Evolutionary conservation across 2,329 filamentous ascomycete species (phyloP).

Genomic region (Fusarium duplospermum): DNA sequence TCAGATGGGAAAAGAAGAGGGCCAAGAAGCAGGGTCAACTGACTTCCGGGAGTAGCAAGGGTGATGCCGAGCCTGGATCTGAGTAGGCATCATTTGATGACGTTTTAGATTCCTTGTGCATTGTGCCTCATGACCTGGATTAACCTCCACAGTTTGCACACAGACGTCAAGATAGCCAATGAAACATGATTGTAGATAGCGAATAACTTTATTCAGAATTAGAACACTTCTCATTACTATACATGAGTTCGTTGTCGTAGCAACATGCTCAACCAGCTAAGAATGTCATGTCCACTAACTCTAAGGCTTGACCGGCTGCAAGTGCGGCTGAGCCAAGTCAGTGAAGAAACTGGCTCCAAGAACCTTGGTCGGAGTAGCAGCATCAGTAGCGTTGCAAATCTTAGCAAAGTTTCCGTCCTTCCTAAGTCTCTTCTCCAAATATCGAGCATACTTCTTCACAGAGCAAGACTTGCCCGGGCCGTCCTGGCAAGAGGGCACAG

Average conservation of each 20-base stretch:
- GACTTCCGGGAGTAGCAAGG: not conserved
- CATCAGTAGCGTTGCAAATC: constrained; percentile 59
- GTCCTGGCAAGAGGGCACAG: constrained; percentile 63
- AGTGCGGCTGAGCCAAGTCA: constrained; percentile 54
- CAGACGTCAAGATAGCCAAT: not conserved
- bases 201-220: not conserved
- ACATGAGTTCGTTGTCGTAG: not conserved
- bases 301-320: constrained; percentile 31
- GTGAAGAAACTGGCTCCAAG: constrained; percentile 63
- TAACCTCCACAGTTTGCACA: not conserved
- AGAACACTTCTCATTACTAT: not conserved
- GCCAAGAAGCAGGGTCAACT: not conserved
- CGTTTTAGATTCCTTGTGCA: not conserved
- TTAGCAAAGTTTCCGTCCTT: constrained; percentile 62
- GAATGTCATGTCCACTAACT: not conserved
- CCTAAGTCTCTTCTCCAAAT: constrained; percentile 43
- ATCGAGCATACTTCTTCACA: constrained; percentile 57
- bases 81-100: not conserved
- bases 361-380: constrained; percentile 54
- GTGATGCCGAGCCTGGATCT: not conserved
- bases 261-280: not conserved
- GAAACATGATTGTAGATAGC: not conserved
- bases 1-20: constrained; percentile 6
- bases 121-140: not conserved
- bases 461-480: constrained; percentile 67